Evolutionary conservation across 192 early-diverging fungal species (phyloP).

Genomic region (Phycomyces nitens): DNA sequence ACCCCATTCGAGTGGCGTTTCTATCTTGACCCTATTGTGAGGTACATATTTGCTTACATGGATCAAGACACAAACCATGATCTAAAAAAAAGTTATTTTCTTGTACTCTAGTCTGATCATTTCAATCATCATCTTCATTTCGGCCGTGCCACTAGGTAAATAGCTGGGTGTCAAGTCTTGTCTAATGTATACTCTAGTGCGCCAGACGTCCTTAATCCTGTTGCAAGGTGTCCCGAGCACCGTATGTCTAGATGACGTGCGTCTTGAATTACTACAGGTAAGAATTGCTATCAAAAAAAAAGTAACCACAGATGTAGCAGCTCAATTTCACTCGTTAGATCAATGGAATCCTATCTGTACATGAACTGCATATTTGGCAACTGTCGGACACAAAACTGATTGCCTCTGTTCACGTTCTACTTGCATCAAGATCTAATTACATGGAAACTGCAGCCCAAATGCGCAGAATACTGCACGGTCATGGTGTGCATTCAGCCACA

Average conservation of each 20-base stretch:
- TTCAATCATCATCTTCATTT: slow-evolving; percentile 56
- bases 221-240: slow-evolving; percentile 75
- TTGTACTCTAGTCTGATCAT: slow-evolving; percentile 47
- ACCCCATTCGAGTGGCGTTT: slow-evolving; percentile 63
- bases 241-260: slow-evolving; percentile 63
- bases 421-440: slow-evolving; percentile 59
- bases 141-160: slow-evolving; percentile 45
- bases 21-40: slow-evolving; percentile 85
- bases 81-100: background rate
- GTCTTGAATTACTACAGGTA: slow-evolving; percentile 54
- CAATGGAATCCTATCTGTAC: slow-evolving; percentile 67
- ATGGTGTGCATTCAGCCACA: slow-evolving; percentile 85
- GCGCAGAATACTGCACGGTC: slow-evolving; percentile 71
- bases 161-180: too few species aligned
- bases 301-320: too few species aligned
- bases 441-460: slow-evolving; percentile 68
- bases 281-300: background rate
- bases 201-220: slow-evolving; percentile 70
- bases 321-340: slow-evolving; percentile 29
- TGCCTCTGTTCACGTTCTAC: slow-evolving; percentile 77
- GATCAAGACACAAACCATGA: background rate
- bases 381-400: slow-evolving; percentile 80
- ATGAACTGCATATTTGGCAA: slow-evolving; percentile 94
- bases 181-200: slow-evolving; percentile 19
- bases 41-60: slow-evolving; percentile 25